phyloP scores from a whole-genome alignment of 2,329 filamentous ascomycete genomes.

The Ceratocystis ficicola region DNA sequence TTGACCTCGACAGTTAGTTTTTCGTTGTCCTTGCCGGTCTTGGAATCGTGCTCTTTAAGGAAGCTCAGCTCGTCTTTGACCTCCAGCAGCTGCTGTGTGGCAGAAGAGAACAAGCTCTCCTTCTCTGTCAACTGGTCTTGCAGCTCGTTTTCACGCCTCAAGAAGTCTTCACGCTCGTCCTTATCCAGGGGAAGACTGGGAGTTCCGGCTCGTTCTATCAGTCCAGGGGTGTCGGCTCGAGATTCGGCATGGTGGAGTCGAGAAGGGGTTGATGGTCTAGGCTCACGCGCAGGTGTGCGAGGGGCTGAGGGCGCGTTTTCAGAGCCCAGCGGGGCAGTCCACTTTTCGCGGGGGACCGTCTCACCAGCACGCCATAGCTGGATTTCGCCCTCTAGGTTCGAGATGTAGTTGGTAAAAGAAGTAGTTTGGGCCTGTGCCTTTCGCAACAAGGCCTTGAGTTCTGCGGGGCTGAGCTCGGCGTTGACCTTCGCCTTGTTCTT shows the following conservation, averaged over 20 bases:
- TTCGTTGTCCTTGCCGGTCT: slow-evolving; percentile 82
- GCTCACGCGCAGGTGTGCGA: slow-evolving; percentile 34
- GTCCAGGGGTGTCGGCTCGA: slow-evolving; percentile 48
- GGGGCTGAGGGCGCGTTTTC: slow-evolving; percentile 20
- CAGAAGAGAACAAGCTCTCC: slow-evolving; percentile 65
- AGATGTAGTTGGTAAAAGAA: slow-evolving; percentile 78
- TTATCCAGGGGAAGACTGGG: slow-evolving; percentile 83
- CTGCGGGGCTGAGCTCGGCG: slow-evolving; percentile 86
- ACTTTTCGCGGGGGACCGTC: slow-evolving; percentile 74
- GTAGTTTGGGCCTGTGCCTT: slow-evolving; percentile 84
- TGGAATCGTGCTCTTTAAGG: slow-evolving; percentile 74
- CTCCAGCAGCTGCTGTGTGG: slow-evolving; percentile 70
- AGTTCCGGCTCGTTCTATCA: slow-evolving; percentile 74
- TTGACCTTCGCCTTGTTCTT: slow-evolving; percentile 99
- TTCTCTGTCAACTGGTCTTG: slow-evolving; percentile 93
- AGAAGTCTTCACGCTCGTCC: slow-evolving; percentile 91
- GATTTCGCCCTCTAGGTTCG: slow-evolving; percentile 71
- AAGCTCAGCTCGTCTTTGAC: slow-evolving; percentile 75
- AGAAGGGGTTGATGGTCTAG: slow-evolving; percentile 39
- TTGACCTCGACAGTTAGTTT: slow-evolving; percentile 74
- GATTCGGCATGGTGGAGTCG: slow-evolving; percentile 40
- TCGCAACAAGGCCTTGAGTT: slow-evolving; percentile 84
- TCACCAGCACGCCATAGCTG: slow-evolving; percentile 81
- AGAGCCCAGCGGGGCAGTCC: slow-evolving; percentile 50
- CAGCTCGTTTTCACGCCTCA: slow-evolving; percentile 88